These are phyloP conservation scores for Cyberlindnera nakhonratchasimensis DNA, from an alignment of 805 yeast species.

Conservation along the genomic window DNA sequence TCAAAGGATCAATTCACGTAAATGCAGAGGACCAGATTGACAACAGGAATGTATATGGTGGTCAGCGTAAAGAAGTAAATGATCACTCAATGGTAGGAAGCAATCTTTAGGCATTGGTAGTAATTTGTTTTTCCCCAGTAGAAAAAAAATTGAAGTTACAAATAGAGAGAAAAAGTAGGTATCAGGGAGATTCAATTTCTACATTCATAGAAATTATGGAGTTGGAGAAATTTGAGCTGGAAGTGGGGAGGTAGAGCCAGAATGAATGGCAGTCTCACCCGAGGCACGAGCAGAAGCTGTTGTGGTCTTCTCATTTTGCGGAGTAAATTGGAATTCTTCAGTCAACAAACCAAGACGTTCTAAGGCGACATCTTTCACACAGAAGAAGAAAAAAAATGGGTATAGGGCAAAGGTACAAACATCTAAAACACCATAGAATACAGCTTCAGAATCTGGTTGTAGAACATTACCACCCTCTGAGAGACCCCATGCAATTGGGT, in stretches of 20 bases:
- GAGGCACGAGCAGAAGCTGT: constrained; percentile 27
- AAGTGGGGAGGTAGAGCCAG: constrained; percentile 3
- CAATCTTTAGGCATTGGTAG: too few relatives aligned
- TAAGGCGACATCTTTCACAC: constrained; percentile 13
- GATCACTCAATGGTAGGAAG: too few relatives aligned
- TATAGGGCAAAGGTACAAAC: constrained; percentile 38
- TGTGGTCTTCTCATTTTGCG: constrained; percentile 7
- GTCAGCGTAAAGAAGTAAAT: too few relatives aligned
- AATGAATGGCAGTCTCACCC: constrained; percentile 32
- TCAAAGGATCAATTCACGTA: too few relatives aligned
- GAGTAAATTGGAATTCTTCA: constrained; percentile 15
- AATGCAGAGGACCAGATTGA: too few relatives aligned
- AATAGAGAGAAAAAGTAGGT: too few relatives aligned
- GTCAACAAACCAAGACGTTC: constrained; percentile 8
- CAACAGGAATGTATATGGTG: too few relatives aligned
- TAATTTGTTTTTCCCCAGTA: too few relatives aligned
- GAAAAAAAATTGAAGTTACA: too few relatives aligned
- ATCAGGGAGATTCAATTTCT: too few relatives aligned
- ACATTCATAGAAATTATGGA: neutral
- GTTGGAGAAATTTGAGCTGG: constrained; percentile 4
- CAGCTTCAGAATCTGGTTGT: constrained; percentile 50
- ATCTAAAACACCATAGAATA: constrained; percentile 51
- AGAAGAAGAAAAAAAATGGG: constrained; percentile 34
- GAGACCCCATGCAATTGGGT: constrained; percentile 41
- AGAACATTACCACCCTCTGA: constrained; percentile 54